These are phyloP conservation scores for Pseudopyricularia javanii DNA, from an alignment of 2,329 filamentous ascomycete genomes.

Conservation along the genomic window DNA sequence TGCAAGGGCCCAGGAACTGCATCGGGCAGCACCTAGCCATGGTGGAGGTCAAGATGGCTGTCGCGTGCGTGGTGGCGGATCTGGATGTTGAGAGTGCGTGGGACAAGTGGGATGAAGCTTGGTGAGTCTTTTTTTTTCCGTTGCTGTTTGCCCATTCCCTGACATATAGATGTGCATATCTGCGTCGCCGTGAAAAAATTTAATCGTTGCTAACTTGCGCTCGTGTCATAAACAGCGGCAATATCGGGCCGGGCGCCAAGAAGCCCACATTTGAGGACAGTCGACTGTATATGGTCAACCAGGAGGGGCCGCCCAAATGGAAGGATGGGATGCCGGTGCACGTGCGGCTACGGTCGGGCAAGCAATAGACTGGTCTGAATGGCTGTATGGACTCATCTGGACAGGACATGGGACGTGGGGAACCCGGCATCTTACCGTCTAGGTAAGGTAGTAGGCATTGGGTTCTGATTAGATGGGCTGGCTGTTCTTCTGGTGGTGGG, in stretches of 20 bases:
- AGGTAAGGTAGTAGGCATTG: no score
- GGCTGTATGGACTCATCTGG: no score
- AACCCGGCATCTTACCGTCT: no score
- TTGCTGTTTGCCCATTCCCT: neutral
- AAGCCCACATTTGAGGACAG: slow-evolving; percentile 15
- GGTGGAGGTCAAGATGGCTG: slow-evolving; percentile 6
- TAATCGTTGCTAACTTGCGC: slow-evolving; percentile 5
- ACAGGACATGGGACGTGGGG: no score
- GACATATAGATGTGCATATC: no score
- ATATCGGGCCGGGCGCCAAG: slow-evolving; percentile 7
- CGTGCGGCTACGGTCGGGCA: slow-evolving; percentile 11
- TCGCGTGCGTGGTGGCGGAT: slow-evolving; percentile 6
- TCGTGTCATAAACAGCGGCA: neutral
- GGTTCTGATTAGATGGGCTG: no score
- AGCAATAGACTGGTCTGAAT: neutral
- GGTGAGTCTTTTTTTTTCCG: slow-evolving; percentile 8
- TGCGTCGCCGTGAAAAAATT: neutral
- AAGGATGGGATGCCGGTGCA: slow-evolving; percentile 26
- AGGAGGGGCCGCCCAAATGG: slow-evolving; percentile 14
- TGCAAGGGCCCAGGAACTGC: slow-evolving; percentile 40
- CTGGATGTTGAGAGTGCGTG: slow-evolving; percentile 7
- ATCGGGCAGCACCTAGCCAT: slow-evolving; percentile 30
- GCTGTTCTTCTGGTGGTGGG: no score
- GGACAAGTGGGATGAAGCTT: slow-evolving; percentile 11
- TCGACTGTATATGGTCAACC: slow-evolving; percentile 16